Conservation (phyloP, 73 alveolate species). For the Durusdinium trenchii region DNA sequence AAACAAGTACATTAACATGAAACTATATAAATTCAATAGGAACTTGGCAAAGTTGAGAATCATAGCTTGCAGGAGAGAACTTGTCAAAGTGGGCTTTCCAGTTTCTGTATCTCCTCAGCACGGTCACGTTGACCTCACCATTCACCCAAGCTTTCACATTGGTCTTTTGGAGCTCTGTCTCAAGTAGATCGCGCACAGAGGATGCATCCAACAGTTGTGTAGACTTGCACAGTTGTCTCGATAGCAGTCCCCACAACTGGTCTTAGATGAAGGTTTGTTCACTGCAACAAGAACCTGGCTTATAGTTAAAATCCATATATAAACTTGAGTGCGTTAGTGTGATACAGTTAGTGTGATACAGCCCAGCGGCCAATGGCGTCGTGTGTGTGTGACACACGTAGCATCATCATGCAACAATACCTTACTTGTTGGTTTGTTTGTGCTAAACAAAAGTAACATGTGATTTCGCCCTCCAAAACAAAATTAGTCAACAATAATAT, state of each 20-base stretch:
- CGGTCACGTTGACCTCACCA: not conserved
- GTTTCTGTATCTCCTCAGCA: not conserved
- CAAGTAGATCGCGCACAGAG: not conserved
- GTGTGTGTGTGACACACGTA: conserved; percentile 3
- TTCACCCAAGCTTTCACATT: not conserved
- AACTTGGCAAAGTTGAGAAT: too few relatives aligned
- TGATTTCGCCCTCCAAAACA: too few relatives aligned
- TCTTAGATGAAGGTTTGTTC: not conserved
- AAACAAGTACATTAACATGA: too few relatives aligned
- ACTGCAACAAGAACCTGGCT: not conserved
- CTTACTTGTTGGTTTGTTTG: too few relatives aligned
- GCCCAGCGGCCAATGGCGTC: not conserved
- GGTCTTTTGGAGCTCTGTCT: not conserved
- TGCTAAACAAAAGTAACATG: too few relatives aligned
- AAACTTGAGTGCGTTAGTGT: not conserved
- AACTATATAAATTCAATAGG: too few relatives aligned
- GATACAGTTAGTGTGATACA: too few relatives aligned
- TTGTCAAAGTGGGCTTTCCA: not conserved
- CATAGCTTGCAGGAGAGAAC: not conserved
- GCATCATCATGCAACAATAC: not conserved
- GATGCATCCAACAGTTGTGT: not conserved
- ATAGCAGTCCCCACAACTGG: conserved; percentile 30
- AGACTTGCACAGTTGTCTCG: not conserved
- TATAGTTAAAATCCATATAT: too few relatives aligned
- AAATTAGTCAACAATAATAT: not conserved